Percentiles rank a stretch among this genome's conserved stretches.
phyloP scores from a whole-genome alignment of 176 grass and related monocot species.

The Oryza punctata region DNA sequence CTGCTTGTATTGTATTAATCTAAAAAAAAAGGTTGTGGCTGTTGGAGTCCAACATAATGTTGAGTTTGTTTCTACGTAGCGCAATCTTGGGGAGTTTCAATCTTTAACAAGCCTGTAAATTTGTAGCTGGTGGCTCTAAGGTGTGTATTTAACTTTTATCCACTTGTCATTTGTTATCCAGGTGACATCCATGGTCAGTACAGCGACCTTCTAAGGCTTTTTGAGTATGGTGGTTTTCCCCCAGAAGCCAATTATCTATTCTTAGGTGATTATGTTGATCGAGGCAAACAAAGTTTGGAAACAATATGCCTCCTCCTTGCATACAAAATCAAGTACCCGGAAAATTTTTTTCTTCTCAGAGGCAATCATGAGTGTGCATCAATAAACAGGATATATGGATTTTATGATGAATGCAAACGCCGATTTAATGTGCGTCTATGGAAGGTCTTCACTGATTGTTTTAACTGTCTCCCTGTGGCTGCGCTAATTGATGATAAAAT shows the following conservation, averaged over 20 bases:
- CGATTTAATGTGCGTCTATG: slow-evolving; percentile 87
- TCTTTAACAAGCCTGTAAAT: not conserved
- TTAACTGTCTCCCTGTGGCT: slow-evolving; percentile 91
- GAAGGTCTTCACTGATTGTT: slow-evolving; percentile 92
- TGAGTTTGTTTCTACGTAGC: not conserved
- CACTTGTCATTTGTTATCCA: slow-evolving; percentile 32
- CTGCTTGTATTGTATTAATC: not conserved
- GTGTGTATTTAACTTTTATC: slow-evolving; percentile 17
- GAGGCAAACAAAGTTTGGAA: slow-evolving; percentile 94
- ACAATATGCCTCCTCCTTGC: slow-evolving; percentile 94
- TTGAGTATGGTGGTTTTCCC: slow-evolving; percentile 82
- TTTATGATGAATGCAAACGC: slow-evolving; percentile 96
- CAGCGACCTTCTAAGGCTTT: slow-evolving; percentile 85
- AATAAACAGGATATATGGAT: slow-evolving; percentile 98
- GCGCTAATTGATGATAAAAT: slow-evolving; percentile 96
- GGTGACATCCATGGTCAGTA: slow-evolving; percentile 97
- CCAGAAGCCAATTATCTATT: slow-evolving; percentile 88
- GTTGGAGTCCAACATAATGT: not conserved
- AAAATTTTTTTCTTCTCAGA: slow-evolving; percentile 92
- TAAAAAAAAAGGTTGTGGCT: not conserved
- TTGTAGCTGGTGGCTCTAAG: not conserved
- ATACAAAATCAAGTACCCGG: slow-evolving; percentile 90
- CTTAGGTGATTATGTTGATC: slow-evolving; percentile 91
- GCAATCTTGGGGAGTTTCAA: not conserved
- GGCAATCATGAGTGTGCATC: slow-evolving; percentile 98